Evolutionary conservation across 129 eudicot species (phyloP).

Genomic region (Escallonia rubra): DNA sequence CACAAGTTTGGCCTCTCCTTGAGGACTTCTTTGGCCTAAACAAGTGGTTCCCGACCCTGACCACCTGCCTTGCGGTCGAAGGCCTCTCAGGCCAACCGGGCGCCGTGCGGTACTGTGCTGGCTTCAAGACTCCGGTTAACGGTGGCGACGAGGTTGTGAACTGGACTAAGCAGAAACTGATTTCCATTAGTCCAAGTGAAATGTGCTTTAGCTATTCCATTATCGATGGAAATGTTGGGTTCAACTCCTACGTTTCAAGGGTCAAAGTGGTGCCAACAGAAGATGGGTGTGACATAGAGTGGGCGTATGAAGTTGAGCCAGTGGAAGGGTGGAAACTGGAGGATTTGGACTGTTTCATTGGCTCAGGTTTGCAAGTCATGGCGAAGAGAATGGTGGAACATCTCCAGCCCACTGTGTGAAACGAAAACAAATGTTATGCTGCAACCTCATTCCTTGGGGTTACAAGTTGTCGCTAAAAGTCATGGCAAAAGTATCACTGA

Average conservation of each 20-base stretch:
- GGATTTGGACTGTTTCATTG: slow-evolving; percentile 11
- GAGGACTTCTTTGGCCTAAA: slow-evolving; percentile 21
- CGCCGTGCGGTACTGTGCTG: slow-evolving; percentile 17
- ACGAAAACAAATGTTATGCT: too few species aligned
- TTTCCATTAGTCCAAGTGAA: slow-evolving; percentile 3
- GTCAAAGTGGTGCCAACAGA: slow-evolving; percentile 1
- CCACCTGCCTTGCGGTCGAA: slow-evolving; percentile 3
- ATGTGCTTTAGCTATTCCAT: slow-evolving; percentile 16
- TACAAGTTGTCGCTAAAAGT: too few species aligned
- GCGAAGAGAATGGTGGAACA: slow-evolving; percentile 2
- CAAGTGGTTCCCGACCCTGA: slow-evolving; percentile 25
- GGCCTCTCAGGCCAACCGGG: slow-evolving; percentile 12
- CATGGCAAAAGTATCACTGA: too few species aligned
- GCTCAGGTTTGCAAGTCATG: slow-evolving; percentile 8
- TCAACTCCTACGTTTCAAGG: slow-evolving; percentile 16
- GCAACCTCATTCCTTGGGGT: too few species aligned
- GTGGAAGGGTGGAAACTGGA: slow-evolving; percentile 9
- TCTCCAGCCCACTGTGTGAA: not conserved
- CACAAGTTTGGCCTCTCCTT: slow-evolving; percentile 17
- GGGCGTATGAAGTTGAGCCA: slow-evolving; percentile 9
- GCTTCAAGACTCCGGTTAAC: slow-evolving; percentile 16
- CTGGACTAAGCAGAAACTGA: slow-evolving; percentile 22
- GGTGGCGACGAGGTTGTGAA: slow-evolving; percentile 3
- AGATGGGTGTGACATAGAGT: slow-evolving; percentile 3
- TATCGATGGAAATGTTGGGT: slow-evolving; percentile 23